phyloP scores from a whole-genome alignment of 2,329 filamentous ascomycete species.

The Fusarium sp. region DNA sequence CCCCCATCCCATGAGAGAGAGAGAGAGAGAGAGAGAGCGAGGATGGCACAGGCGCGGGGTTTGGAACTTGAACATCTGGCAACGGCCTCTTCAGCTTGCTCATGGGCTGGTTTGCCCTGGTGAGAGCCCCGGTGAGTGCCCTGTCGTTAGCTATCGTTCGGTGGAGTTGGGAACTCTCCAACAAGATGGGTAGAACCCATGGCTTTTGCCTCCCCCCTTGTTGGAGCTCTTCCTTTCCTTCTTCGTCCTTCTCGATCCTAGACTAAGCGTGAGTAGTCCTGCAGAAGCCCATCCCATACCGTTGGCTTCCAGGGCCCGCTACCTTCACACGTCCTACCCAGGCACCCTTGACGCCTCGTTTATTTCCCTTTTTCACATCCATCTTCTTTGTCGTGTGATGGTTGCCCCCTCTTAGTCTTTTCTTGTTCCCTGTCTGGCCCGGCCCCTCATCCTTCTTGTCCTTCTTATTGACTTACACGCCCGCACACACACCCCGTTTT shows the following conservation, averaged over 20 bases:
- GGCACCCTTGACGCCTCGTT: slow-evolving; percentile 1
- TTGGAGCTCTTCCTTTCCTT: not conserved
- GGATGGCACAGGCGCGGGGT: not conserved
- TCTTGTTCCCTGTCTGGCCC: slow-evolving; percentile 12
- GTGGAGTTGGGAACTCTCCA: slow-evolving; percentile 5
- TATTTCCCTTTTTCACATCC: slow-evolving; percentile 6
- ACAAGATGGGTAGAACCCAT: slow-evolving; percentile 5
- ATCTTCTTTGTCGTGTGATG: slow-evolving; percentile 36
- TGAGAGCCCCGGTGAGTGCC: slow-evolving; percentile 20
- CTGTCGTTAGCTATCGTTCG: slow-evolving; percentile 1
- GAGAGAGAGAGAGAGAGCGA: not conserved
- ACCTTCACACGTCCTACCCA: not conserved
- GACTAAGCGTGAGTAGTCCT: slow-evolving; percentile 2
- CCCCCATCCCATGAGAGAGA: not conserved
- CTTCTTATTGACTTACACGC: slow-evolving; percentile 46
- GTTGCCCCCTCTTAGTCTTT: slow-evolving; percentile 17
- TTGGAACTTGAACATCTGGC: not conserved
- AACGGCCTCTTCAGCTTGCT: slow-evolving; percentile 22
- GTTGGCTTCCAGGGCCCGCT: slow-evolving; percentile 2
- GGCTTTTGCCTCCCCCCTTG: slow-evolving; percentile 5
- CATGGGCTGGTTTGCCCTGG: slow-evolving; percentile 31
- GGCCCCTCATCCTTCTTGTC: slow-evolving; percentile 24
- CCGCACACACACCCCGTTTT: slow-evolving; percentile 26
- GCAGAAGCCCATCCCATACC: slow-evolving; percentile 1
- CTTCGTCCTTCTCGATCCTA: slow-evolving; percentile 9